Conservation (phyloP, 2,329 filamentous ascomycete species). For the Thelonectria olida region DNA sequence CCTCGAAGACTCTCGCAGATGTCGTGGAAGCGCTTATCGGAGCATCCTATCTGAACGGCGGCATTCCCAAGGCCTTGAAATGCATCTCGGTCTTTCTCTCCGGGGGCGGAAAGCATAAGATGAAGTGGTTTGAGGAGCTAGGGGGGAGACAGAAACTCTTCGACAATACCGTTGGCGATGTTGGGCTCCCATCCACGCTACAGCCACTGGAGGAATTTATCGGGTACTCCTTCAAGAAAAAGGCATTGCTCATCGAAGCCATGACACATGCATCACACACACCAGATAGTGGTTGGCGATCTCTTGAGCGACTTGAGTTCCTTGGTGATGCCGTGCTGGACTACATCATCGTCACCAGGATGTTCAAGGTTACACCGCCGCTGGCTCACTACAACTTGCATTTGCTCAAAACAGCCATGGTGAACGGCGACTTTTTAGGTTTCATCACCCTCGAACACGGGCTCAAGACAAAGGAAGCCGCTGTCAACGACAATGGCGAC, state of each 20-base stretch:
- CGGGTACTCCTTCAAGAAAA: conserved; percentile 76
- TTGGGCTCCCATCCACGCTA: conserved; percentile 52
- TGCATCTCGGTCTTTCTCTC: conserved; percentile 75
- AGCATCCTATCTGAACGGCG: conserved; percentile 75
- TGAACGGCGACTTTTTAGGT: conserved; percentile 82
- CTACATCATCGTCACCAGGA: conserved; percentile 71
- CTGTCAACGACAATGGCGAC: conserved; percentile 23
- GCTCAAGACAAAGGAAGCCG: conserved; percentile 34
- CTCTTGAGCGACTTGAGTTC: conserved; percentile 83
- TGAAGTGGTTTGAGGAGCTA: conserved; percentile 59
- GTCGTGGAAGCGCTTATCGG: conserved; percentile 88
- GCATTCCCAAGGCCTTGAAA: conserved; percentile 66
- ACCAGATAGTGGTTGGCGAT: conserved; percentile 50
- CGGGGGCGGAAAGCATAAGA: conserved; percentile 53
- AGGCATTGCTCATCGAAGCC: conserved; percentile 77
- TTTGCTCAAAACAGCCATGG: conserved; percentile 76
- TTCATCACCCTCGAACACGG: conserved; percentile 71
- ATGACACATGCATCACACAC: conserved; percentile 77
- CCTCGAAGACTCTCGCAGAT: conserved; percentile 86
- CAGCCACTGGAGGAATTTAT: conserved; percentile 70
- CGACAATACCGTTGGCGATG: conserved; percentile 46
- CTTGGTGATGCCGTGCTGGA: conserved; percentile 89
- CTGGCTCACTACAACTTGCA: conserved; percentile 73
- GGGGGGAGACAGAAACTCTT: conserved; percentile 55
- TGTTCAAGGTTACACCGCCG: conserved; percentile 59